Conservation (phyloP, 192 early-diverging fungal species). For the Coemansia sp. region DNA sequence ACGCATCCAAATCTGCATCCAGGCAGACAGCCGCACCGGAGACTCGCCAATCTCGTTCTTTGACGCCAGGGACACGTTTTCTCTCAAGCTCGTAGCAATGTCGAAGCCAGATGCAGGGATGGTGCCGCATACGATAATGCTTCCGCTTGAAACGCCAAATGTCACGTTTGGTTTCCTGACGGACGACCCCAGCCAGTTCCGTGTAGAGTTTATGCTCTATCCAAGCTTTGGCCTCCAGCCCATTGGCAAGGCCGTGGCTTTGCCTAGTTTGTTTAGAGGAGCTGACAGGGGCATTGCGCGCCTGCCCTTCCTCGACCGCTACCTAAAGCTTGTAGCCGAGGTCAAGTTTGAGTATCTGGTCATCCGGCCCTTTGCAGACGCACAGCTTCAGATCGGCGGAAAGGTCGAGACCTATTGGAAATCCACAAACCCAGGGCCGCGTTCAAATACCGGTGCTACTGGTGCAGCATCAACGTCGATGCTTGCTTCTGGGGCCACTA, state of each 20-base stretch:
- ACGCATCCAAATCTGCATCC: conserved; percentile 75
- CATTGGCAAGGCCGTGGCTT: conserved; percentile 82
- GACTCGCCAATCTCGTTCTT: conserved; percentile 39
- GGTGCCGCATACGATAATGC: conserved; percentile 88
- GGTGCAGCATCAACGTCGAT: not conserved
- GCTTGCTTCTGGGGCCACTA: conserved; percentile 9
- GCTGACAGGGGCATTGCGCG: conserved; percentile 34
- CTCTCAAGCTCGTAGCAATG: conserved; percentile 82
- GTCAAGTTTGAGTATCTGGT: conserved; percentile 78
- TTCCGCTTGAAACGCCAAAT: conserved; percentile 73
- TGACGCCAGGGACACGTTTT: conserved; percentile 52
- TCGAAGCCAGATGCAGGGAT: conserved; percentile 85
- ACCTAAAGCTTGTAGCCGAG: conserved; percentile 91
- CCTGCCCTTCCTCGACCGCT: conserved; percentile 85
- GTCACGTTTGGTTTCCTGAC: conserved; percentile 84
- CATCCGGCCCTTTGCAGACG: conserved; percentile 85
- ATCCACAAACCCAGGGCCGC: conserved; percentile 72
- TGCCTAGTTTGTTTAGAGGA: conserved; percentile 66
- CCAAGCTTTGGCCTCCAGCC: conserved; percentile 96
- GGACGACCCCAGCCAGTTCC: conserved; percentile 70
- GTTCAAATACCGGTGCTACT: conserved; percentile 18
- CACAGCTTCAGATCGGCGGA: conserved; percentile 90
- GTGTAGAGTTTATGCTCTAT: conserved; percentile 92
- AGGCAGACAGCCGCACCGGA: conserved; percentile 50
- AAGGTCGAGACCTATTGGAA: conserved; percentile 99